Conservation (phyloP, 192 early-diverging fungal species). For the Entophlyctis luteolus region DNA sequence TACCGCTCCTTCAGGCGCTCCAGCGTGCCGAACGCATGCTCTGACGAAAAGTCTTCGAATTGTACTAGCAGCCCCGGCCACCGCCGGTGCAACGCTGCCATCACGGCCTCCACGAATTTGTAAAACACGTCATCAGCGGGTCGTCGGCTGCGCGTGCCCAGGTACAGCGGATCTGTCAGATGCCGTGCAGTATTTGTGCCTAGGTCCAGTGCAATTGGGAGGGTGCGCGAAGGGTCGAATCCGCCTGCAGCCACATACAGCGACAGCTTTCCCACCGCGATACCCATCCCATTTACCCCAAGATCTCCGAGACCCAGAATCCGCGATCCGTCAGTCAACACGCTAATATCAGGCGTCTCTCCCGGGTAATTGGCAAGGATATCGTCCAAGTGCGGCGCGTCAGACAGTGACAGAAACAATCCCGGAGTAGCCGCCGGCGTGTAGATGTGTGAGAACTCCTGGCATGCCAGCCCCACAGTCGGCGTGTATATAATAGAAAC, state of each 20-base stretch:
- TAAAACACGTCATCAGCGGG: constrained; percentile 67
- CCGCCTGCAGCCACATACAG: constrained; percentile 68
- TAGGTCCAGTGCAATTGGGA: constrained; percentile 89
- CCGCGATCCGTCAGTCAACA: constrained; percentile 90
- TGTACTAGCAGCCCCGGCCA: constrained; percentile 81
- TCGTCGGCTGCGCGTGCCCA: constrained; percentile 68
- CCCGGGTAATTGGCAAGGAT: constrained; percentile 76
- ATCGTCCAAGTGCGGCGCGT: constrained; percentile 68
- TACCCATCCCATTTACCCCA: constrained; percentile 93
- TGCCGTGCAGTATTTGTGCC: constrained; percentile 83
- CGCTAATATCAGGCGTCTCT: constrained; percentile 63
- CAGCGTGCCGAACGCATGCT: constrained; percentile 84
- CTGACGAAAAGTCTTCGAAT: constrained; percentile 93
- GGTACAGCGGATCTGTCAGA: constrained; percentile 83
- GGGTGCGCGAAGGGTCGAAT: constrained; percentile 77
- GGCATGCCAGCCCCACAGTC: constrained; percentile 60
- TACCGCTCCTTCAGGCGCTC: constrained; percentile 68
- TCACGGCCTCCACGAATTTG: constrained; percentile 72
- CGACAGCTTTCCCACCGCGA: constrained; percentile 91
- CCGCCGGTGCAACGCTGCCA: constrained; percentile 57
- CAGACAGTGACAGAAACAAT: constrained; percentile 77
- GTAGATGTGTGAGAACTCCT: constrained; percentile 84
- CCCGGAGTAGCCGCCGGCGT: constrained; percentile 67
- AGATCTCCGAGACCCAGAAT: constrained; percentile 93
- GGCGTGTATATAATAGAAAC: constrained; percentile 41